A percentile compares a stretch with the other conserved stretches of the same genome.
Evolutionary conservation across 192 early-diverging fungal genomes (phyloP).

Genomic region (Entophlyctis luteolus): DNA sequence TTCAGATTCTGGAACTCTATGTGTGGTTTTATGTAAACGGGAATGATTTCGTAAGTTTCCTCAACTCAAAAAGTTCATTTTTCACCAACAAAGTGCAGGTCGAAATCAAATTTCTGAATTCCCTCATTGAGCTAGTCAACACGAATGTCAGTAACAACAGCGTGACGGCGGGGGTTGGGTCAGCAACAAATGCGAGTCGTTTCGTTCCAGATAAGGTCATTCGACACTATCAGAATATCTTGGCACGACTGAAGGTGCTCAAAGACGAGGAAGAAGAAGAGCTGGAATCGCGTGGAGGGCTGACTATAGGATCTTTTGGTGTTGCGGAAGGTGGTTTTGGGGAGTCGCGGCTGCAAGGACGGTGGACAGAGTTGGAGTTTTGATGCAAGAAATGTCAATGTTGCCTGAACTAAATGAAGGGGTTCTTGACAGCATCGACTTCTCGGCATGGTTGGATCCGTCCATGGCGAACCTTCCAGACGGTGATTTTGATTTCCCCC

Average conservation of each 20-base stretch:
- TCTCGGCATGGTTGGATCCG: not conserved
- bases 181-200: not conserved
- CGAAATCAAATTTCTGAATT: conserved; percentile 88
- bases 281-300: not conserved
- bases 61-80: no score
- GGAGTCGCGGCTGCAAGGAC: not conserved
- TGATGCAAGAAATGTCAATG: not conserved
- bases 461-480: not conserved
- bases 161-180: not conserved
- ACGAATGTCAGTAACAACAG: conserved; percentile 55
- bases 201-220: conserved; percentile 22
- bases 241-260: conserved; percentile 7
- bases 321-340: no score
- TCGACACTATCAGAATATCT: conserved; percentile 19
- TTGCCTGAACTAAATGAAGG: not conserved
- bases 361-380: conserved; percentile 18
- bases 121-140: conserved; percentile 90
- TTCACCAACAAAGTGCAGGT: conserved; percentile 51
- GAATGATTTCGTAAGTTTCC: conserved; percentile 72
- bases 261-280: conserved; percentile 26
- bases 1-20: conserved; percentile 94
- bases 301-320: no score
- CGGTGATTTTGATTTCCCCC: not conserved
- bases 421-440: no score
- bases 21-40: conserved; percentile 92